Conservation (phyloP, 1,139 yeast genomes). For the Casaregolazyma lundiana region DNA sequence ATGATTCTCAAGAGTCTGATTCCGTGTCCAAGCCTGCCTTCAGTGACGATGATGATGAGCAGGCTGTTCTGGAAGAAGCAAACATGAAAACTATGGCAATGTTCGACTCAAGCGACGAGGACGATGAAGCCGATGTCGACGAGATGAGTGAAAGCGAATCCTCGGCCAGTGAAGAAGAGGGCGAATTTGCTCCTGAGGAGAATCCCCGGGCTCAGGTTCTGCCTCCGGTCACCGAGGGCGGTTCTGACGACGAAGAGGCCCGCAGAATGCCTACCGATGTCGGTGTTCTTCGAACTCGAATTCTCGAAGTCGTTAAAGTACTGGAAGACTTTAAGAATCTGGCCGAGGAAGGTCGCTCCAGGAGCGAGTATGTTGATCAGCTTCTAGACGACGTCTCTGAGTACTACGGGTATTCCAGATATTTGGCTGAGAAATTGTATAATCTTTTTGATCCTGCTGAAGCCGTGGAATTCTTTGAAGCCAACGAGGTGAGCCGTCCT, state of each 20-base stretch:
- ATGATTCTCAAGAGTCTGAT: constrained; percentile 49
- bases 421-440: constrained; percentile 88
- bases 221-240: constrained; percentile 20
- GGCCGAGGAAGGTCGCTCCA: constrained; percentile 81
- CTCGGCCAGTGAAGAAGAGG: constrained; percentile 27
- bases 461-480: constrained; percentile 97
- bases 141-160: constrained; percentile 23
- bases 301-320: constrained; percentile 94
- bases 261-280: constrained; percentile 68
- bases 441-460: constrained; percentile 89
- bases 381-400: constrained; percentile 80
- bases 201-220: constrained; percentile 32
- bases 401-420: constrained; percentile 95
- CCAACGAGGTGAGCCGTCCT: constrained; percentile 96
- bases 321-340: constrained; percentile 82
- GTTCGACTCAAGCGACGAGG: constrained; percentile 67
- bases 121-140: constrained; percentile 22
- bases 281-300: constrained; percentile 81
- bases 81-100: constrained; percentile 89
- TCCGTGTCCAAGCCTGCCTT: constrained; percentile 68
- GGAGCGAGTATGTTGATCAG: constrained; percentile 75
- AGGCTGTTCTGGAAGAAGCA: constrained; percentile 75
- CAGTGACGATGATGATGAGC: constrained; percentile 79
- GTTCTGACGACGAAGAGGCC: constrained; percentile 65
- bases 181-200: constrained; percentile 25